These are phyloP conservation scores for Trametes gibbosa DNA, from an alignment of 768 basidiomycete species.

Conservation along the genomic window DNA sequence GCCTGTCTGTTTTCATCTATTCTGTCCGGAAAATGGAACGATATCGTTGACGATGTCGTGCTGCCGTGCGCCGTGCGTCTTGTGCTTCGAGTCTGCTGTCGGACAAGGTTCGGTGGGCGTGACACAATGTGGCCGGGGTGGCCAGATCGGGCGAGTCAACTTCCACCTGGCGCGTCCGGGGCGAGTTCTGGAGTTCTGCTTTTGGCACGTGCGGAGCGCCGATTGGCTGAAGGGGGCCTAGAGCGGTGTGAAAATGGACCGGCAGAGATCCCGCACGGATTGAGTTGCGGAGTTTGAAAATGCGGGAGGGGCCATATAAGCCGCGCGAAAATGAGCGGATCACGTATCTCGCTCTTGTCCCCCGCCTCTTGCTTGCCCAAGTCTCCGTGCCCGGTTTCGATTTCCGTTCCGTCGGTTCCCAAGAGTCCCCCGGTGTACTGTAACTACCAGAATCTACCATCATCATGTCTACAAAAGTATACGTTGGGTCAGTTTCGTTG, in stretches of 20 bases:
- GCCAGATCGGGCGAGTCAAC: slow-evolving; percentile 3
- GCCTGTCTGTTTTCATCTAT: neutral
- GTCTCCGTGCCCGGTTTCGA: slow-evolving; percentile 49
- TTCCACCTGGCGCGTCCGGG: neutral
- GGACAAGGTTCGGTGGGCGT: slow-evolving; percentile 6
- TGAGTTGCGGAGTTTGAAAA: slow-evolving; percentile 49
- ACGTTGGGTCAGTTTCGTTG: slow-evolving; percentile 88
- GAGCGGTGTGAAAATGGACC: slow-evolving; percentile 14
- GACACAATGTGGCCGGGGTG: slow-evolving; percentile 2
- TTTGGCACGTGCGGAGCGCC: slow-evolving; percentile 6
- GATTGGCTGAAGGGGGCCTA: slow-evolving; percentile 15
- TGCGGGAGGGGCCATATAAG: slow-evolving; percentile 41
- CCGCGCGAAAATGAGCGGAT: neutral
- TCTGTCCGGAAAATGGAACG: slow-evolving; percentile 5
- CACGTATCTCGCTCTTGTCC: slow-evolving; percentile 25
- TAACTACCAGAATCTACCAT: slow-evolving; percentile 40
- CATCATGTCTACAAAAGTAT: slow-evolving; percentile 81
- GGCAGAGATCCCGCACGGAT: slow-evolving; percentile 14
- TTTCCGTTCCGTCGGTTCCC: slow-evolving; percentile 55
- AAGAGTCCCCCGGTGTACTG: slow-evolving; percentile 50
- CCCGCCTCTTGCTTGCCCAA: slow-evolving; percentile 49
- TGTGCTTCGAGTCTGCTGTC: neutral
- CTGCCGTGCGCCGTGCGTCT: neutral
- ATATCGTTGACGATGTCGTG: neutral
- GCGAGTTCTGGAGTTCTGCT: slow-evolving; percentile 9